Evolutionary conservation across 2,329 filamentous ascomycete species (phyloP).

Genomic region (Fusarium mundagurra): DNA sequence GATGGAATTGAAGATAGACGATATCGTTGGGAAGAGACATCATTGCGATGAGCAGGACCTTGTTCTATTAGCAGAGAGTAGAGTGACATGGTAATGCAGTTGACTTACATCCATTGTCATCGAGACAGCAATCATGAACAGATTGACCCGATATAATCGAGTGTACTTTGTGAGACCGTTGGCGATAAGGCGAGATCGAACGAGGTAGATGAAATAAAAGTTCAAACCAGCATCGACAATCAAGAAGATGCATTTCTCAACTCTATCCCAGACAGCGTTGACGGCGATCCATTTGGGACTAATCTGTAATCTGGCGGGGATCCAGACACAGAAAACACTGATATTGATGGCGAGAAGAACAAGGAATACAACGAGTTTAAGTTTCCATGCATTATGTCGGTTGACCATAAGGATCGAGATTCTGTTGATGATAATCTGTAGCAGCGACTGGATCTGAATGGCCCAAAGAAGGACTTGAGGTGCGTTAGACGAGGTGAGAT

Average conservation of each 20-base stretch:
- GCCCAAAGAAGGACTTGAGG: conserved; percentile 48
- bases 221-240: conserved; percentile 62
- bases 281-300: conserved; percentile 54
- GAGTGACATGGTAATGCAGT: fast-evolving
- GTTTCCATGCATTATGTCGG: conserved; percentile 46
- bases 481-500: not conserved
- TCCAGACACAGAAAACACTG: conserved; percentile 64
- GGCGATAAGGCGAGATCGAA: conserved; percentile 57
- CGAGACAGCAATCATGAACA: conserved; percentile 45
- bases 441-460: conserved; percentile 59
- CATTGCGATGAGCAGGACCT: conserved; percentile 45
- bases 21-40: conserved; percentile 46
- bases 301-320: conserved; percentile 60
- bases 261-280: conserved; percentile 63
- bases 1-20: conserved; percentile 59
- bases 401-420: conserved; percentile 59
- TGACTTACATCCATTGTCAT: conserved; percentile 44
- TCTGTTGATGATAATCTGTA: conserved; percentile 67
- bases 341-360: conserved; percentile 62
- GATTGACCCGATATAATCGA: conserved; percentile 52
- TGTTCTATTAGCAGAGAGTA: not conserved
- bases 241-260: conserved; percentile 62
- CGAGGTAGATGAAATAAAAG: conserved; percentile 60
- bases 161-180: conserved; percentile 62
- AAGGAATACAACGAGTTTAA: conserved; percentile 57